Base-by-base conservation (phyloP, 768 basidiomycete species). In the Tylopilus balloui region DNA sequence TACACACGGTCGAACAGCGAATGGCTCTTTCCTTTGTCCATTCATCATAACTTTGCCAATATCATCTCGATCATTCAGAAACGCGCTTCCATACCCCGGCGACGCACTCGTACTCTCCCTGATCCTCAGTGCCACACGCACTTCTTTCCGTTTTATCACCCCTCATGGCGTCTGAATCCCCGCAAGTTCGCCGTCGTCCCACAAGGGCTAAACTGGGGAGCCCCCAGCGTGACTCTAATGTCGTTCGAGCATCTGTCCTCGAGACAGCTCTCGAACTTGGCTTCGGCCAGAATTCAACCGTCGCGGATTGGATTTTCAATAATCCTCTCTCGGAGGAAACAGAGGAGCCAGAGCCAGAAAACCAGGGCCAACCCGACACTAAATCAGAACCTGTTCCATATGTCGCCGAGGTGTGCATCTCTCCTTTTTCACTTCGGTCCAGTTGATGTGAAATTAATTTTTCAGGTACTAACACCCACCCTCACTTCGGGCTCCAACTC, bases 271-370 rank as follows among this genome's bases (percentile, higher is more conserved):
- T 88, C 32, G 71, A 85, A 61, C 76, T 88, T 12, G 86, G 86
- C 3, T 61, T 88, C 17, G 77, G 77, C 27, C 74, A 67, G 28
- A 85, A 78, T 52, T 71, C 75, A 15, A 73, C 79, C 23, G 79
- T 88, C 17, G 77, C 83, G 6, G 71, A 82, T 52, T 86, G 86
- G 81, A 85, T 88, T 61, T 87, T 87, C 64, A 81, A 78, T 50
- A 79, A 83, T 39, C 68, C 80, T 1, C 55, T 79, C 23, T 70
- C 72, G 35, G 83, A 78, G 51, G 83, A 81, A 48, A 78, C 79
- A 14, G 82, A 82, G 43, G 73, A 73, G 45, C 27, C 21, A 4
- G 53, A 60, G 25, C 35, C 28, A 25, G 45, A 50, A 7, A 12
- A 32, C 29, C 28, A 7, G n/a, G 21, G 12, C 29, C 28, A 45